These are phyloP conservation scores for Boletus holoroseus DNA, from an alignment of 1,284 basidiomycete species.

Conservation along the genomic window DNA sequence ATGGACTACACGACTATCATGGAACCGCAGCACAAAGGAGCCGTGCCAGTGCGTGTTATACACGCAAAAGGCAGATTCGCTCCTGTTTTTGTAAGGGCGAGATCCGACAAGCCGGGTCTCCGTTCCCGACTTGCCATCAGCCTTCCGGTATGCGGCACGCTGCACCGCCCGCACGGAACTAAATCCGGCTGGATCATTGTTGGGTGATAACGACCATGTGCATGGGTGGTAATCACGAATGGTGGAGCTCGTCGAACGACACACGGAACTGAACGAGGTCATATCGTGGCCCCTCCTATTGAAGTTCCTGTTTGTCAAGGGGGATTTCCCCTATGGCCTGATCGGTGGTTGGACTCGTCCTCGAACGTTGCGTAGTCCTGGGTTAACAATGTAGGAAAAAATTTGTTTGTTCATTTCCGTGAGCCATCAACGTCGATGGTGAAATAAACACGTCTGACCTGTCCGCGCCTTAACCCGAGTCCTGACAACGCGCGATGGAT, in stretches of 20 bases:
- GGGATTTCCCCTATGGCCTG: background rate
- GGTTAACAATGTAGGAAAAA: constrained; percentile 22
- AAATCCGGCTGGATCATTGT: constrained; percentile 23
- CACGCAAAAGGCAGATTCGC: constrained; percentile 24
- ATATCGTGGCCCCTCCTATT: constrained; percentile 1
- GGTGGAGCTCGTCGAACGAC: constrained; percentile 20
- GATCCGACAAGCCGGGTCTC: constrained; percentile 20
- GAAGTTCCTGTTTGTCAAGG: background rate
- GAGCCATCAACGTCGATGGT: constrained; percentile 18
- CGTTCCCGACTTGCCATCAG: constrained; percentile 4
- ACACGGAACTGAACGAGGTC: constrained; percentile 16
- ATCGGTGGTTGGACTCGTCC: constrained; percentile 13
- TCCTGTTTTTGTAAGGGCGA: constrained; percentile 18
- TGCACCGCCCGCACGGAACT: constrained; percentile 21
- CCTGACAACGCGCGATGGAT: constrained; percentile 2
- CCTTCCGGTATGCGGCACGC: constrained; percentile 8
- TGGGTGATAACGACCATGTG: constrained; percentile 21
- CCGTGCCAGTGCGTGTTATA: constrained; percentile 19
- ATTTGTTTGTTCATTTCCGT: constrained; percentile 31
- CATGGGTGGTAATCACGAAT: constrained; percentile 9
- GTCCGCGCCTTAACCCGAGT: constrained; percentile 9
- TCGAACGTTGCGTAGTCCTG: constrained; percentile 18
- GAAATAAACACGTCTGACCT: constrained; percentile 26
- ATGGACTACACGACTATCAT: constrained; percentile 25
- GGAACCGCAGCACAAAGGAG: constrained; percentile 20